phyloP scores from a whole-genome alignment of 768 basidiomycete species.

The Mycena filopes region DNA sequence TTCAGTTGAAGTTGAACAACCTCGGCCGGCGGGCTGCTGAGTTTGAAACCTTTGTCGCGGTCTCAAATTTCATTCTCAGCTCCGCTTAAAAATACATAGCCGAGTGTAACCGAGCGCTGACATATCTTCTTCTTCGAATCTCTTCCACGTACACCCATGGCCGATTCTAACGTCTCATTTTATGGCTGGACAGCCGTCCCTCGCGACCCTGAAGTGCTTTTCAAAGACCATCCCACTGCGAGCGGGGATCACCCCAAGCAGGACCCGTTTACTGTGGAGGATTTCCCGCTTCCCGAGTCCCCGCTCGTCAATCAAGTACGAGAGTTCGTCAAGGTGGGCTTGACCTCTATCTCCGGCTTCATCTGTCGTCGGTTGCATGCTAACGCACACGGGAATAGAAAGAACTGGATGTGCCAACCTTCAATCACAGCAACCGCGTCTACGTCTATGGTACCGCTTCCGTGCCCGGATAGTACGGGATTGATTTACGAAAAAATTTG shows the following conservation, averaged over 20 bases:
- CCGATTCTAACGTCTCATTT: slow-evolving; percentile 41
- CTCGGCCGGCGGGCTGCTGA: too few species aligned
- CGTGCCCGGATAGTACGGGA: neutral
- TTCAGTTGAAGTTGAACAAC: neutral
- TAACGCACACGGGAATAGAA: neutral
- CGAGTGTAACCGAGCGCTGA: slow-evolving; percentile 9
- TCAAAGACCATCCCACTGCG: slow-evolving; percentile 56
- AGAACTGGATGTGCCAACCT: slow-evolving; percentile 9
- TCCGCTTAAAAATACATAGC: neutral
- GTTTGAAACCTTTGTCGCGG: neutral
- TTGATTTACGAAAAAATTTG: neutral
- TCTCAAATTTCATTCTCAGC: slow-evolving; percentile 19
- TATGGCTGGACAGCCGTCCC: slow-evolving; percentile 63
- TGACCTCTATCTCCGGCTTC: neutral
- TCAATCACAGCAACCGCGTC: slow-evolving; percentile 16
- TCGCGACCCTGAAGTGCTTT: slow-evolving; percentile 60
- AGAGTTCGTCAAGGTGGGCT: slow-evolving; percentile 50
- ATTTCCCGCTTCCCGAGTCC: slow-evolving; percentile 57
- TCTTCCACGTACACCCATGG: slow-evolving; percentile 26
- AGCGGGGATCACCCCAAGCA: slow-evolving; percentile 54
- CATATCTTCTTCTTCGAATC: too few species aligned
- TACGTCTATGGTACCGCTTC: slow-evolving; percentile 11
- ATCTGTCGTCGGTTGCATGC: neutral
- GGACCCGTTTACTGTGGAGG: slow-evolving; percentile 48
- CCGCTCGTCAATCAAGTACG: slow-evolving; percentile 49